phyloP scores from a whole-genome alignment of 176 grass and related monocot species.

The Oryza brachyantha region DNA sequence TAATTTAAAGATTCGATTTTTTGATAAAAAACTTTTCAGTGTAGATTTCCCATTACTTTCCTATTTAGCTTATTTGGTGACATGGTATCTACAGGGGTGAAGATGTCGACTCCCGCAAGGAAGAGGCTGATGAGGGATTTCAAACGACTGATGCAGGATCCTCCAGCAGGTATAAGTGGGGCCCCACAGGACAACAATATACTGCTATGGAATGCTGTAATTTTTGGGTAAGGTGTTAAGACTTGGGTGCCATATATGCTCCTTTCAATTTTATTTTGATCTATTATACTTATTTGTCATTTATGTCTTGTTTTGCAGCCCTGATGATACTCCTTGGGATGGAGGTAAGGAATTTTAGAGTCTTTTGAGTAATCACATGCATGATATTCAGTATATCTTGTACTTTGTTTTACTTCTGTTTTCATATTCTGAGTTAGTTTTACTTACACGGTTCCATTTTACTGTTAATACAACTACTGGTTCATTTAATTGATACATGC shows the following conservation, averaged over 20 bases:
- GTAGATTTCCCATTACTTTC: not conserved
- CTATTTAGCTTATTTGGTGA: constrained; percentile 9
- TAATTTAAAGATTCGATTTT: not conserved
- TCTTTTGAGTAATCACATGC: constrained; percentile 14
- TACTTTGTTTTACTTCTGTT: not conserved
- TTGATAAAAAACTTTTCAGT: not conserved
- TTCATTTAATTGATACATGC: not conserved
- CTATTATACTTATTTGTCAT: not conserved
- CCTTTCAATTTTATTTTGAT: not conserved
- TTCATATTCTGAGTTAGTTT: not conserved
- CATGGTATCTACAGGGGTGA: constrained; percentile 18
- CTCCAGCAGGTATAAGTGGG: constrained; percentile 45
- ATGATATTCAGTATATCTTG: not conserved
- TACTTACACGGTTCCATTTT: not conserved
- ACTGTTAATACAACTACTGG: not conserved
- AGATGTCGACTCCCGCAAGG: constrained; percentile 50
- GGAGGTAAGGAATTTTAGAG: constrained; percentile 40
- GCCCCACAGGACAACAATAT: constrained; percentile 56
- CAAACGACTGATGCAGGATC: constrained; percentile 56
- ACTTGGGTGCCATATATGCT: not conserved
- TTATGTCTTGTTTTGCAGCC: constrained; percentile 38
- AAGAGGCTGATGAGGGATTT: constrained; percentile 62
- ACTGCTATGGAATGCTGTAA: constrained; percentile 51
- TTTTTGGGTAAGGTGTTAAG: constrained; percentile 39
- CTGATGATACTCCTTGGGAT: constrained; percentile 66